Evolutionary conservation across 2,329 filamentous ascomycete genomes (phyloP).

Genomic region (Phyllosticta paracitricarpa): DNA sequence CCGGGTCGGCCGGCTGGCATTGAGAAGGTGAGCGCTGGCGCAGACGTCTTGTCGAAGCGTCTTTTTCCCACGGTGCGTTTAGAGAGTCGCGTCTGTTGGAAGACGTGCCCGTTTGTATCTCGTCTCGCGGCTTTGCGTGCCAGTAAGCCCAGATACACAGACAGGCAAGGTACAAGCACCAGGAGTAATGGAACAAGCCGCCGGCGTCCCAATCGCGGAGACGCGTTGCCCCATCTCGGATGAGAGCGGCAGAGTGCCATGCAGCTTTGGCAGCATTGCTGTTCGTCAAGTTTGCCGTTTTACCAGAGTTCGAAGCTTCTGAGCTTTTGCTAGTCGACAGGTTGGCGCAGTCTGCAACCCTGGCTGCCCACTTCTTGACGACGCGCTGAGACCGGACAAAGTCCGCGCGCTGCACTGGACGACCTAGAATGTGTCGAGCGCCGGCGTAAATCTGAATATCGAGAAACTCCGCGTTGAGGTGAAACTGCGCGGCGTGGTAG

Average conservation of each 20-base stretch:
- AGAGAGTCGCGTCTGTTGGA: background rate
- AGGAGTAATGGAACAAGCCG: conserved; percentile 51
- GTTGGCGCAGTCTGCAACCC: conserved; percentile 12
- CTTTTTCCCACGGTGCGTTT: background rate
- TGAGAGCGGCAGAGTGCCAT: conserved; percentile 45
- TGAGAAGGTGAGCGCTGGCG: background rate
- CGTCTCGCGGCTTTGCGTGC: conserved; percentile 27
- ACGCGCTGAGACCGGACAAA: conserved; percentile 41
- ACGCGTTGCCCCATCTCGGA: conserved; percentile 41
- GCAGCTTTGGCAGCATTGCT: conserved; percentile 33
- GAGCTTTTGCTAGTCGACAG: background rate
- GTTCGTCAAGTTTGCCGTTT: background rate
- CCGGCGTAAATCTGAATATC: conserved; percentile 55
- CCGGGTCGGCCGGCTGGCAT: background rate
- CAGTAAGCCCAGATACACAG: conserved; percentile 51
- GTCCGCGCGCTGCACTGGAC: conserved; percentile 42
- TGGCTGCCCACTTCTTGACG: conserved; percentile 42
- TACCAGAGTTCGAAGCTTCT: background rate
- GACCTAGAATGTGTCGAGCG: conserved; percentile 48
- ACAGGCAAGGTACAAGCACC: conserved; percentile 52
- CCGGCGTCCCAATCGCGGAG: conserved; percentile 43
- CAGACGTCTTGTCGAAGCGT: background rate
- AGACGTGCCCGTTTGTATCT: background rate
- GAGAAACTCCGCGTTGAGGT: conserved; percentile 48
- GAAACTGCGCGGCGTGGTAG: conserved; percentile 49